Base-by-base conservation (phyloP, 179 eudicot species). In the Kewa caespitosa region DNA sequence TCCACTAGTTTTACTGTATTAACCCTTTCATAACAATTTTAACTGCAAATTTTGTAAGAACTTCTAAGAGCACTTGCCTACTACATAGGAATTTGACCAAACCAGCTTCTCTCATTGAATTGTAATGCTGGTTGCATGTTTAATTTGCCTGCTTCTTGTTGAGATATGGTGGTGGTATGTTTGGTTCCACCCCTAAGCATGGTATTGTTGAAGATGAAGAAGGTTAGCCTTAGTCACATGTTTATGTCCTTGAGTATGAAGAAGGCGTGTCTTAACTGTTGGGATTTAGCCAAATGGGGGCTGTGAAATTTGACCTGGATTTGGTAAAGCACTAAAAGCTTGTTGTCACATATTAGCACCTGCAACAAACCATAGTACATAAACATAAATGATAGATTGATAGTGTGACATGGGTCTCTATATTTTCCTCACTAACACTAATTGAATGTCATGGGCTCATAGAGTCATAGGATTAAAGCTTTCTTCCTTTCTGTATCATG, bases 111-210 rank as follows among this genome's bases (percentile, higher is more conserved):
- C 62, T 57, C 38, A 41, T 17, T 64, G 38, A 37, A 31, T 31
- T 76, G 12, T 32, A 62, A 39, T 69, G 52, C 6, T 68, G 20
- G 17, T 46, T 41, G 37, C 36, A 59, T 65, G 78, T 38, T 17
- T 73, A 32, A 15, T 39, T 39, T 1, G 33, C 70, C 5, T 6
- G 23, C 13, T 22, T 54, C 72, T 48, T n/a, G 1, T 50, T 50
- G 39, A 52, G 18, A 38, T 52, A n/a, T 25, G 69, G 62, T 18
- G 62, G 54, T 31, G 52, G 20, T 69, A 30, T 23, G 46, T 36
- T 60, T 61, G 34, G 27, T 42, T 61, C 36, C n/a, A n/a, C 34
- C n/a, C 25, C 38, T 33, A 15, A 37, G 27, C 28, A 59, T 59
- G 64, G 31, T 18, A 57, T 30, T 25, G 8, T 57, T 6, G 28